Evolutionary conservation across 2,329 filamentous ascomycete genomes (phyloP).

Genomic region (Grosmannia clavigera): DNA sequence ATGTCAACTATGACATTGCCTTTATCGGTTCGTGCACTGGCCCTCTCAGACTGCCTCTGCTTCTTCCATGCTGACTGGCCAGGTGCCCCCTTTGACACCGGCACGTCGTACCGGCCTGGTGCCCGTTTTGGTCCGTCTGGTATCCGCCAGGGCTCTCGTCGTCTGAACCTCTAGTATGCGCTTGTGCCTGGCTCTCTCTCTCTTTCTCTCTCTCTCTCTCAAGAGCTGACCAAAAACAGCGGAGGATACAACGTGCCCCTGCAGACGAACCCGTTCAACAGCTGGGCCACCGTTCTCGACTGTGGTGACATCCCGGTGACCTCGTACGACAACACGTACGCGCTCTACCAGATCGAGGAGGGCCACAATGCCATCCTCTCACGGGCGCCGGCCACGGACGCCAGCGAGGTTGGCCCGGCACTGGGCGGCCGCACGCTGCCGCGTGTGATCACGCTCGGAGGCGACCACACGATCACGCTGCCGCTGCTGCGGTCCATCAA

Average conservation of each 20-base stretch:
- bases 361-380: constrained; percentile 67
- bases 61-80: not conserved
- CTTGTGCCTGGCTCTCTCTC: not conserved
- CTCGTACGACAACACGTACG: constrained; percentile 71
- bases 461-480: constrained; percentile 50
- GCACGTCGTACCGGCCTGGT: constrained; percentile 73
- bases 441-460: constrained; percentile 64
- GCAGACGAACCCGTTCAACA: constrained; percentile 67
- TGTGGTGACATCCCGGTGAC: constrained; percentile 79
- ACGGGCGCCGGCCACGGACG: constrained; percentile 56
- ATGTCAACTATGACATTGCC: constrained; percentile 70
- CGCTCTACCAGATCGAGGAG: constrained; percentile 74
- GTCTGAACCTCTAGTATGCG: constrained; percentile 74
- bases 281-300: constrained; percentile 68
- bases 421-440: constrained; percentile 66
- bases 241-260: constrained; percentile 81
- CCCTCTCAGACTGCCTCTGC: not conserved
- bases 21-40: constrained; percentile 51
- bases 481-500: constrained; percentile 48
- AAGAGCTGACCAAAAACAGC: constrained; percentile 29
- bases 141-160: constrained; percentile 74
- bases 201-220: not conserved
- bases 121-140: constrained; percentile 76
- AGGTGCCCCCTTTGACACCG: constrained; percentile 77
- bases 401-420: constrained; percentile 53